phyloP scores from a whole-genome alignment of 2,329 filamentous ascomycete genomes.

The Juglanconis sp. region DNA sequence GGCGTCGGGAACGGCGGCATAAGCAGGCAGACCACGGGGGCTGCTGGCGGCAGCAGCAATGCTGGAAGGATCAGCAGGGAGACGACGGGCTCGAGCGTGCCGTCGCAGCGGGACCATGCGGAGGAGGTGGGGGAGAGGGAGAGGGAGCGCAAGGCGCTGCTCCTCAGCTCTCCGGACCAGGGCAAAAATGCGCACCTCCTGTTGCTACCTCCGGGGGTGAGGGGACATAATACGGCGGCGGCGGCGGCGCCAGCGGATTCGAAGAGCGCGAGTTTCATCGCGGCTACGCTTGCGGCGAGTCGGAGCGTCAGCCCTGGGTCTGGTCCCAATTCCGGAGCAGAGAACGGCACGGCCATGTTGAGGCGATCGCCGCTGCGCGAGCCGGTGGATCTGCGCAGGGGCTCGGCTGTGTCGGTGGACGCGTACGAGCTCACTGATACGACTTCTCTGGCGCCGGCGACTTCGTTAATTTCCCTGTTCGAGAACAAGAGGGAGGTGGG shows the following conservation, averaged over 20 bases:
- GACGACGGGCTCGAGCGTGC: constrained; percentile 18
- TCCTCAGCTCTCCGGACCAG: constrained; percentile 19
- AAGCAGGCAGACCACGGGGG: constrained; percentile 36
- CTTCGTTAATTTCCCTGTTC: constrained; percentile 65
- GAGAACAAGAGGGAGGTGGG: constrained; percentile 43
- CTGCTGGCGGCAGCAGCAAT: constrained; percentile 26
- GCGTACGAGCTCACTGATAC: constrained; percentile 45
- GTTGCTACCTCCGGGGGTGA: constrained; percentile 13
- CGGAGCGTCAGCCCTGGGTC: constrained; percentile 51
- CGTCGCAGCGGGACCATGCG: constrained; percentile 2
- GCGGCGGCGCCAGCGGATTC: constrained; percentile 28
- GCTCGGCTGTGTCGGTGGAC: constrained; percentile 21
- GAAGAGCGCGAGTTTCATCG: constrained; percentile 59
- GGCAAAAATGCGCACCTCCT: constrained; percentile 9
- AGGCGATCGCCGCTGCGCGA: constrained; percentile 26
- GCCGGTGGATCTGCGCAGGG: constrained; percentile 9
- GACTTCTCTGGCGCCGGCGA: constrained; percentile 58
- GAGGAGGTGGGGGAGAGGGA: constrained; percentile 16
- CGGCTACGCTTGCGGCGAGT: constrained; percentile 60
- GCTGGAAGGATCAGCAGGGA: neutral
- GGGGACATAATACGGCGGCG: neutral
- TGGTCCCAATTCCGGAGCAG: constrained; percentile 1
- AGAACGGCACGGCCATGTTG: neutral
- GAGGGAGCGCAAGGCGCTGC: constrained; percentile 26
- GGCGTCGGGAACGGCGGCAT: constrained; percentile 22